A percentile compares a stretch with the other conserved stretches of the same genome.
These are phyloP conservation scores for Mortierella hygrophila DNA, from an alignment of 192 early-diverging fungal species.

Conservation along the genomic window DNA sequence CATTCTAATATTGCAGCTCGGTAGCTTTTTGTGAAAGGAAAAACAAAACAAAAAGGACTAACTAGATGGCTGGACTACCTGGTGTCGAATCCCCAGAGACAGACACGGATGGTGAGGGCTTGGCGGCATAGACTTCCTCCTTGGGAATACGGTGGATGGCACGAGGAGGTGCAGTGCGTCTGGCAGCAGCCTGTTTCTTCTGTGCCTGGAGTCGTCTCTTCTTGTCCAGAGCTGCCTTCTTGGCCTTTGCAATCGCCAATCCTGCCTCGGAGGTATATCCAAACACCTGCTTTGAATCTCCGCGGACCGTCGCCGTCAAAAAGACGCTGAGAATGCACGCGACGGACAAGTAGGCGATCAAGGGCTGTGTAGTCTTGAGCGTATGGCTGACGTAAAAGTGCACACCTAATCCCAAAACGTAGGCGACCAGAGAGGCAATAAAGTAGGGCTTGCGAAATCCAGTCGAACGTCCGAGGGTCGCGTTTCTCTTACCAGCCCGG, in stretches of 20 bases:
- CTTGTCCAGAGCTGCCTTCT: constrained; percentile 24
- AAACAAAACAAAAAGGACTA: neutral
- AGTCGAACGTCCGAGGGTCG: constrained; percentile 63
- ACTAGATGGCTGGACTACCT: neutral
- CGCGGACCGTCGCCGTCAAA: constrained; percentile 70
- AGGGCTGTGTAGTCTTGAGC: constrained; percentile 91
- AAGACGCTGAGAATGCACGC: constrained; percentile 92
- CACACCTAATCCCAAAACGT: constrained; percentile 83
- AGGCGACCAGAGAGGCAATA: constrained; percentile 76
- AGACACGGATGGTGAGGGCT: neutral
- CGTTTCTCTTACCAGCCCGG: constrained; percentile 68
- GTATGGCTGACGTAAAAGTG: constrained; percentile 90
- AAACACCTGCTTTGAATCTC: constrained; percentile 74
- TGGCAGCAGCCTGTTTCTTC: constrained; percentile 4
- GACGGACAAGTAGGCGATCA: constrained; percentile 91
- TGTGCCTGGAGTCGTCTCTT: constrained; percentile 12
- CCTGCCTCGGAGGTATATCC: constrained; percentile 67
- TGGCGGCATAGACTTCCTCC: constrained; percentile 20
- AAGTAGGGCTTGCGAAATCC: constrained; percentile 93
- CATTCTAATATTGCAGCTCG: neutral
- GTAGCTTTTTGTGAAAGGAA: neutral
- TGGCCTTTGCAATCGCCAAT: constrained; percentile 42
- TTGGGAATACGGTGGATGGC: constrained; percentile 9
- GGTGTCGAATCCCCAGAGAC: neutral
- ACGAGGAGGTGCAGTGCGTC: neutral